These are phyloP conservation scores for Podospora appendiculata DNA, from an alignment of 495 filamentous ascomycete genomes.

Conservation along the genomic window DNA sequence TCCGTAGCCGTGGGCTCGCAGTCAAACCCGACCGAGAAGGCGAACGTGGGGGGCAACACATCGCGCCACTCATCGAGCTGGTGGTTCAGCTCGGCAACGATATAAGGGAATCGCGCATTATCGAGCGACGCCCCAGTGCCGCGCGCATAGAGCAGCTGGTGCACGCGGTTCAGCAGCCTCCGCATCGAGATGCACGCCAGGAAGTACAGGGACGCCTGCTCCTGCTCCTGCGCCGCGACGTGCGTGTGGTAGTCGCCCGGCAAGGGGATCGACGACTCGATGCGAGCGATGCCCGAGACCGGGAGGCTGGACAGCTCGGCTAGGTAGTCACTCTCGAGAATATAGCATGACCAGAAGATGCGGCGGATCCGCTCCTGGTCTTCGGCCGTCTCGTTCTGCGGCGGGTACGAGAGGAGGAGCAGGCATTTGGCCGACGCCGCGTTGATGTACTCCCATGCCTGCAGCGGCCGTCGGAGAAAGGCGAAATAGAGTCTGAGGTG, in stretches of 20 bases:
- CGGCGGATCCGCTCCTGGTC: slow-evolving; percentile 34
- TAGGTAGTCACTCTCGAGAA: slow-evolving; percentile 33
- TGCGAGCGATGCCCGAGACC: slow-evolving; percentile 33
- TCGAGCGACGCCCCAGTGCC: slow-evolving; percentile 22
- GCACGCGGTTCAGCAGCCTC: slow-evolving; percentile 16
- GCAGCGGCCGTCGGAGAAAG: slow-evolving; percentile 26
- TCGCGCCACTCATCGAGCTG: slow-evolving; percentile 39
- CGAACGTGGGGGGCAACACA: slow-evolving; percentile 29
- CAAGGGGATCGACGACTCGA: slow-evolving; percentile 34
- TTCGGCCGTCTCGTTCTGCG: slow-evolving; percentile 13
- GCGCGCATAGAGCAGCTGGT: slow-evolving; percentile 17
- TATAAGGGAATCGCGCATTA: slow-evolving; percentile 28
- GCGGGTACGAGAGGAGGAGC: slow-evolving; percentile 26
- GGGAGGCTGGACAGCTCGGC: slow-evolving; percentile 35
- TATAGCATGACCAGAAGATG: slow-evolving; percentile 44
- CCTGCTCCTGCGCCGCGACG: slow-evolving; percentile 7
- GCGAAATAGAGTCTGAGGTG: slow-evolving; percentile 25
- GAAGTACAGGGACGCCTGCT: slow-evolving; percentile 19
- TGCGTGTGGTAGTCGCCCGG: slow-evolving; percentile 26
- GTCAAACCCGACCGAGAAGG: slow-evolving; percentile 23
- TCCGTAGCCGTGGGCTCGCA: slow-evolving; percentile 14
- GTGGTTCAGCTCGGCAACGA: slow-evolving; percentile 35
- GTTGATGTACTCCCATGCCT: slow-evolving; percentile 28
- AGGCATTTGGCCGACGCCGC: slow-evolving; percentile 28
- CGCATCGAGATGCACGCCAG: slow-evolving; percentile 21